Evolutionary conservation across 176 grass and related monocot genomes (phyloP), one percentile per base, ranked within the genome.

Genomic region (Carex kokanica): DNA sequence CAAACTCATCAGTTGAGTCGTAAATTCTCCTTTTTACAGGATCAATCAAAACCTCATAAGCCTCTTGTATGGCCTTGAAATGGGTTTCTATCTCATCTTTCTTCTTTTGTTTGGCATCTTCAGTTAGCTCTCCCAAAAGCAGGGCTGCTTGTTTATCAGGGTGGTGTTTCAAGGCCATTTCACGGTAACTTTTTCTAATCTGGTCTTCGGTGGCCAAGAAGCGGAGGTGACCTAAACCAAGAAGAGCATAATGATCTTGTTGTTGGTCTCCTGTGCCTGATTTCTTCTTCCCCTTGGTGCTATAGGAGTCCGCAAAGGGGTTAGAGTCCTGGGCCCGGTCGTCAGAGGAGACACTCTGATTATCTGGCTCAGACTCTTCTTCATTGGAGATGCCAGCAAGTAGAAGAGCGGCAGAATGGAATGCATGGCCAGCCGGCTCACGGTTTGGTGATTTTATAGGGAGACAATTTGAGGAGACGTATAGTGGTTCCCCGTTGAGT

Each of bases 151-250:
- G 96, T 53, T 99, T 99, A 83, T 99, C 96, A 84, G 96, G 96
- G 84, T 99, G 96, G 85, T 99, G 92, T 54, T 99, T 99, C 64
- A 99, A 89, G 77, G 96, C 93, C 88, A 86, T 90, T 27, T 95
- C 96, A 72, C 93, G 90, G 66, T 99, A 99, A 86, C 92, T 95
- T 83, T 93, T 99, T 29, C 87, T 84, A 25, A 99, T 99, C 67
- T 99, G 96, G 80, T 99, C 96, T 78, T 99, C 96, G 12, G 96
- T 99, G 49, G 96, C 96, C 84, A 99, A 91, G 85, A 91, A 99
- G 40, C 96, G 88, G 55, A 95, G 82, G 84, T 99, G 88, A 9
- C 88, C 86, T 82, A 99, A 85, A 1, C 93, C 96, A 71, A 99
- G 87, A 58, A 99, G 88, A 16, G 93, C 88, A 91, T 99, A 99